Evolutionary conservation across 2,329 filamentous ascomycete genomes (phyloP).

Genomic region (Colletotrichum tropicale): DNA sequence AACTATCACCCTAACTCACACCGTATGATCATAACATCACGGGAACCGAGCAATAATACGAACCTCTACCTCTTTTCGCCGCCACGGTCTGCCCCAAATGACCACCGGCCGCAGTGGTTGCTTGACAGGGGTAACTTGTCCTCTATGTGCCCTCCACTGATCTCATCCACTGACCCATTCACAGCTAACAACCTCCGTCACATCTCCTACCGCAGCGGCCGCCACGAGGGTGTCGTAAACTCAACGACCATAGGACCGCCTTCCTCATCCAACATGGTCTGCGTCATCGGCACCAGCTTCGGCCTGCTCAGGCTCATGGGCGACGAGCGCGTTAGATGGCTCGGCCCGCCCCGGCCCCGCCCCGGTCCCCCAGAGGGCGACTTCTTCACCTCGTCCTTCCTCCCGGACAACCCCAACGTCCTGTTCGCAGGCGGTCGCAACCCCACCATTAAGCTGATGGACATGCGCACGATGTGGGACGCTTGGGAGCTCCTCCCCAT

Average conservation of each 20-base stretch:
- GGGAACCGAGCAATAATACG: constrained; percentile 32
- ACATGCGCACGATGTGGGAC: constrained; percentile 42
- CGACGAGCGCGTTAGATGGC: constrained; percentile 35
- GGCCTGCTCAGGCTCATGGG: constrained; percentile 47
- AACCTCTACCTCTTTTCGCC: constrained; percentile 45
- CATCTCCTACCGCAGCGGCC: constrained; percentile 30
- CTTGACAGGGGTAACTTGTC: constrained; percentile 28
- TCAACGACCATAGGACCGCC: constrained; percentile 46
- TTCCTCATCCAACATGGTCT: constrained; percentile 40
- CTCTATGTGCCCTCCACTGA: neutral
- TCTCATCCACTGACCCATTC: neutral
- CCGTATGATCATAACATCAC: constrained; percentile 47
- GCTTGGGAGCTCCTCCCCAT: constrained; percentile 38
- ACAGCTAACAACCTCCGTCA: constrained; percentile 36
- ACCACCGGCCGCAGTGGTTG: constrained; percentile 39
- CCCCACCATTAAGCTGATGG: constrained; percentile 49
- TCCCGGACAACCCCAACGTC: constrained; percentile 44
- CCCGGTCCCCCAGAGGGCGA: constrained; percentile 29
- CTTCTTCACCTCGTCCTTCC: constrained; percentile 55
- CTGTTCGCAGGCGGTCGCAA: constrained; percentile 57
- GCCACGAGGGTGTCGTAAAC: constrained; percentile 38
- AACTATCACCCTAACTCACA: constrained; percentile 48
- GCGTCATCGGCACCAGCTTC: constrained; percentile 51
- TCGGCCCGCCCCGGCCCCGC: constrained; percentile 30
- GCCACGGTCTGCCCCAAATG: constrained; percentile 27